Base-by-base conservation (phyloP, 306 rosid species). In the Vigna unguiculata region DNA sequence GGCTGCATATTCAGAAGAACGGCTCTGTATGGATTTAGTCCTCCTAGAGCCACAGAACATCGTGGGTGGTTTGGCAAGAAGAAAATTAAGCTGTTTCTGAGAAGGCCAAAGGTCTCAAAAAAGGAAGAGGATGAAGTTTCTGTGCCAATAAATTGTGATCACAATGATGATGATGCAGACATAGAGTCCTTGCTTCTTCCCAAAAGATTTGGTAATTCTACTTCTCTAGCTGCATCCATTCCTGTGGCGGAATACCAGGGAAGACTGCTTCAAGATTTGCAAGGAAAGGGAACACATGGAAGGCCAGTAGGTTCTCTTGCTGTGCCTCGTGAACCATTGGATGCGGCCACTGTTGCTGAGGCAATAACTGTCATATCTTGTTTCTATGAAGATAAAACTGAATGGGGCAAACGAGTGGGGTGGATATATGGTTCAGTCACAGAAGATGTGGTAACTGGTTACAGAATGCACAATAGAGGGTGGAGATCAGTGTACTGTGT, bases 351-450 rank as follows among this genome's bases (percentile, higher is more conserved):
- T 1, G 97, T 92, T 38, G 96, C 96, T 2, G 97, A 92, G 85
- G 97, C 97, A 2, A 88, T 90, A 28, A 88, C 93, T 78, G 97
- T 84, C 7, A 84, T 92, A 55, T 90, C 97, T 32, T 92, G 97
- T 80, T 92, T 88, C 81, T 90, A 92, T 16, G 97, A 92, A 78
- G 97, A 92, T 51, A 90, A 84, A 74, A 92, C 97, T 24, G 97
- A 92, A 75, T 92, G 97, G 97, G 97, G 97, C 2, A 90, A 85
- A 76, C 38, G 97, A 74, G 97, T 92, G 0, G 97, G 97, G 46
- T 92, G 96, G 97, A 92, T 92, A 75, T 92, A 92, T 48, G 97
- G 97, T n/a, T 92, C 97, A 43, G 97, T 92, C 22, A 92, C 97
- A 45, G 97, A 92, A 83, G 97, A 92, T 62, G 96, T 92, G 71